Evolutionary conservation across 176 grass and related monocot genomes (phyloP).

Genomic region (Hyparrhenia diplandra): DNA sequence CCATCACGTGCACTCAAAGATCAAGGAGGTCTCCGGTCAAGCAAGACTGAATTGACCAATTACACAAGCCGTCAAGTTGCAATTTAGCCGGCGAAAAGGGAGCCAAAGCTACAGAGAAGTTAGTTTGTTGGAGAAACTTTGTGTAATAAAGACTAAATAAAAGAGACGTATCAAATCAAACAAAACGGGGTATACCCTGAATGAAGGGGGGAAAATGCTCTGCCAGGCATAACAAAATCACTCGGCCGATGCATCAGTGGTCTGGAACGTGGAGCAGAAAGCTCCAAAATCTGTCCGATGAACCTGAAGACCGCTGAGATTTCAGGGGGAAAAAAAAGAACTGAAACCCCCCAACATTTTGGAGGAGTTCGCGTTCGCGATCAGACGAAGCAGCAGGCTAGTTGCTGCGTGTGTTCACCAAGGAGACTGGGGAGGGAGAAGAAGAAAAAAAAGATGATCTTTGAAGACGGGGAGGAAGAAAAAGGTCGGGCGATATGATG

Average conservation of each 20-base stretch:
- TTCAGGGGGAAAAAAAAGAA: background rate
- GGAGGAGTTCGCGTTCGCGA: background rate
- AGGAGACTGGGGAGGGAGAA: background rate
- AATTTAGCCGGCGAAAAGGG: no score
- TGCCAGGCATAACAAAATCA: background rate
- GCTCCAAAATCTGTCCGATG: background rate
- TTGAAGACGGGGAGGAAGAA: background rate
- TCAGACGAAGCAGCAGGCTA: background rate
- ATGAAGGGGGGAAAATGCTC: background rate
- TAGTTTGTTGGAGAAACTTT: background rate
- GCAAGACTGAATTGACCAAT: constrained; percentile 8
- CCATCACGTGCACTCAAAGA: constrained; percentile 10
- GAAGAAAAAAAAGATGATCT: background rate
- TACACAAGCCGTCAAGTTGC: background rate
- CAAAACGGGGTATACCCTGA: background rate
- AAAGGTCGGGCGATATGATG: background rate
- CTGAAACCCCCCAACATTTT: background rate
- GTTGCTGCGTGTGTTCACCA: background rate
- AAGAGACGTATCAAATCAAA: background rate
- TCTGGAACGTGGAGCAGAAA: background rate
- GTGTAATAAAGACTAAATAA: no score
- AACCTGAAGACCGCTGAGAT: background rate
- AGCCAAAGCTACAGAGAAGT: background rate
- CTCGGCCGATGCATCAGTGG: background rate
- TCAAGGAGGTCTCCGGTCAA: background rate